A percentile compares a stretch with the other conserved stretches of the same genome.
phyloP scores from a whole-genome alignment of 2,329 filamentous ascomycete species.

The Eurotiales sp. region DNA sequence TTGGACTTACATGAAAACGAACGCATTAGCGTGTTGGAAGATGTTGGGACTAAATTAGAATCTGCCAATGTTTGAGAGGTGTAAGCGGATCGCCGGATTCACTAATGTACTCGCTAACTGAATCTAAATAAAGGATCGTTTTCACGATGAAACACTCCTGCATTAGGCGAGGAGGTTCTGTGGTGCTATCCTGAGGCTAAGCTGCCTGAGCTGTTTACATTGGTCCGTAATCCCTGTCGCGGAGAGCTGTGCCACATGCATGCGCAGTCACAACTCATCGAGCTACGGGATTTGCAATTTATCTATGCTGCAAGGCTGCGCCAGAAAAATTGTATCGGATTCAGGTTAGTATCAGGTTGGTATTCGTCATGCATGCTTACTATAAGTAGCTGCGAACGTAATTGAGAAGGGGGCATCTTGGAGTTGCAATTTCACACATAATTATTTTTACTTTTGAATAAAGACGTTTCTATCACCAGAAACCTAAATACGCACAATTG shows the following conservation, averaged over 20 bases:
- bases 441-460: not conserved
- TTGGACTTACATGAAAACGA: no score
- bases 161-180: not conserved
- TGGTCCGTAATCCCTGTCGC: not conserved
- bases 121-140: no score
- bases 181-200: not conserved
- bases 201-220: not conserved
- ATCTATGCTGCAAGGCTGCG: not conserved
- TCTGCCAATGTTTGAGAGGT: no score
- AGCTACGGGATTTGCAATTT: not conserved
- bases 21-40: no score
- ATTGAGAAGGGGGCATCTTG: no score
- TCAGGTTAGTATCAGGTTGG: not conserved
- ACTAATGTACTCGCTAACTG: no score
- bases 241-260: constrained; percentile 5
- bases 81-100: no score
- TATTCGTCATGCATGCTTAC: no score
- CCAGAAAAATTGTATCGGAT: not conserved
- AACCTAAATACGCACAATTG: not conserved
- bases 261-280: not conserved
- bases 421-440: not conserved
- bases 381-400: not conserved
- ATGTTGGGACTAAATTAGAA: no score
- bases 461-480: not conserved
- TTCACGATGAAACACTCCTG: constrained; percentile 1